phyloP scores from a whole-genome alignment of 805 yeast species.

The Metschnikowia anglica region DNA sequence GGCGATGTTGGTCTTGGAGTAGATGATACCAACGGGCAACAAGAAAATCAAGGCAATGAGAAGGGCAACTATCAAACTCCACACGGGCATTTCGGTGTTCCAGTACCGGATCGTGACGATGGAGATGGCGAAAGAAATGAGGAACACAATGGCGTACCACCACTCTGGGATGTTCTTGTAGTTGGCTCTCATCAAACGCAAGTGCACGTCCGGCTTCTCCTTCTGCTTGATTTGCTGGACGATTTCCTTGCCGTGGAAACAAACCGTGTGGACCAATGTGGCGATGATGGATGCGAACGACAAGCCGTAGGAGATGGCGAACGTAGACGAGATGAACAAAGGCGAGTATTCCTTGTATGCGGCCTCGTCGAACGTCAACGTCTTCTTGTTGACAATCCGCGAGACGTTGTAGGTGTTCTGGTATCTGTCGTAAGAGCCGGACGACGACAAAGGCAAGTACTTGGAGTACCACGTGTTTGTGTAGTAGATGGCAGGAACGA shows the following conservation, averaged over 20 bases:
- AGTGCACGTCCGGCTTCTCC: slow-evolving; percentile 45
- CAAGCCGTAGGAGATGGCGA: slow-evolving; percentile 58
- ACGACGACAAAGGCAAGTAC: slow-evolving; percentile 56
- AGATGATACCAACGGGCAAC: slow-evolving; percentile 41
- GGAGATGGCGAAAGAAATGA: slow-evolving; percentile 35
- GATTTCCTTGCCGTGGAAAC: slow-evolving; percentile 59
- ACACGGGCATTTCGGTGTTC: slow-evolving; percentile 45
- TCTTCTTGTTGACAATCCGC: slow-evolving; percentile 42
- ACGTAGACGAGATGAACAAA: slow-evolving; percentile 56
- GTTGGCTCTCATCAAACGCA: slow-evolving; percentile 51
- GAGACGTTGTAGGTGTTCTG: slow-evolving; percentile 51
- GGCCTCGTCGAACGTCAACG: slow-evolving; percentile 42
- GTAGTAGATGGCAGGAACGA: slow-evolving; percentile 53
- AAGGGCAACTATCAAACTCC: slow-evolving; percentile 40
- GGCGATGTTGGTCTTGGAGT: slow-evolving; percentile 36
- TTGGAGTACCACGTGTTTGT: slow-evolving; percentile 58
- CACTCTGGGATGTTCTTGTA: slow-evolving; percentile 44
- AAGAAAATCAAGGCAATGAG: slow-evolving; percentile 40
- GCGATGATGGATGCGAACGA: slow-evolving; percentile 61
- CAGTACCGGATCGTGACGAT: slow-evolving; percentile 40
- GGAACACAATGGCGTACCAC: slow-evolving; percentile 39
- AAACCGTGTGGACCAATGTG: slow-evolving; percentile 53
- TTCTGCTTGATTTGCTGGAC: slow-evolving; percentile 27
- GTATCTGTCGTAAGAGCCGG: slow-evolving; percentile 51
- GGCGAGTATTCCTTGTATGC: slow-evolving; percentile 63